phyloP scores from a whole-genome alignment of 371 early-diverging fungal species.

The Cladochytrium tenue region DNA sequence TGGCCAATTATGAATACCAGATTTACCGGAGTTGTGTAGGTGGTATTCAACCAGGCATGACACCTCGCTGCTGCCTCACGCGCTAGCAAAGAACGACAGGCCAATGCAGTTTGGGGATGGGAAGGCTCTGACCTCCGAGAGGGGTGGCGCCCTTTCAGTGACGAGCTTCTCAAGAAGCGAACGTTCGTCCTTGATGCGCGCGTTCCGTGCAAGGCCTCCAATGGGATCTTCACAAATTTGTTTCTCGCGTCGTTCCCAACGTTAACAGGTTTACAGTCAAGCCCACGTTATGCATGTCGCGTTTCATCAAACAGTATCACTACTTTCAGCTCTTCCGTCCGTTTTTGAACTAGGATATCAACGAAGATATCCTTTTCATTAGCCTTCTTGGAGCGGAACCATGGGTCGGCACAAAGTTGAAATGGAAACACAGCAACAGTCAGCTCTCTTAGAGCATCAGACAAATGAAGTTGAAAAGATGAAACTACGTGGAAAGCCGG shows the following conservation, averaged over 20 bases:
- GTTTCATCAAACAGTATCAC: neutral
- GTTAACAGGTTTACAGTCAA: neutral
- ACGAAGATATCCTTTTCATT: constrained; percentile 24
- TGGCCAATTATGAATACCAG: too few species aligned
- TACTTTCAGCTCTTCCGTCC: constrained; percentile 22
- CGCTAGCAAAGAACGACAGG: constrained; percentile 7
- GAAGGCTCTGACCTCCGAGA: constrained; percentile 22
- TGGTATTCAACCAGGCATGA: too few species aligned
- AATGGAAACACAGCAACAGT: constrained; percentile 12
- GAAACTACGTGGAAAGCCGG: constrained; percentile 22
- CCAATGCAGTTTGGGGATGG: constrained; percentile 26
- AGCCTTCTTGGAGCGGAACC: constrained; percentile 15
- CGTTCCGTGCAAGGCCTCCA: constrained; percentile 11
- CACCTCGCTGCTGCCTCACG: neutral
- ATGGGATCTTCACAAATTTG: constrained; percentile 29
- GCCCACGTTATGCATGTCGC: neutral
- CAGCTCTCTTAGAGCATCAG: constrained; percentile 20
- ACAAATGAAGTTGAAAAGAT: constrained; percentile 25
- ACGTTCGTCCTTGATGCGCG: constrained; percentile 16
- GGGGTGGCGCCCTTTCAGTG: constrained; percentile 16
- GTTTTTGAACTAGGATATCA: constrained; percentile 16
- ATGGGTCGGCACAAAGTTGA: constrained; percentile 4
- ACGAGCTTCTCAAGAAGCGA: constrained; percentile 26
- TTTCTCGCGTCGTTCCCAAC: constrained; percentile 30
- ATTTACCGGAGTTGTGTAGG: too few species aligned